Evolutionary conservation across 768 basidiomycete species (phyloP), one percentile per base, ranked within the genome.

Genomic region (Trametes cubensis): DNA sequence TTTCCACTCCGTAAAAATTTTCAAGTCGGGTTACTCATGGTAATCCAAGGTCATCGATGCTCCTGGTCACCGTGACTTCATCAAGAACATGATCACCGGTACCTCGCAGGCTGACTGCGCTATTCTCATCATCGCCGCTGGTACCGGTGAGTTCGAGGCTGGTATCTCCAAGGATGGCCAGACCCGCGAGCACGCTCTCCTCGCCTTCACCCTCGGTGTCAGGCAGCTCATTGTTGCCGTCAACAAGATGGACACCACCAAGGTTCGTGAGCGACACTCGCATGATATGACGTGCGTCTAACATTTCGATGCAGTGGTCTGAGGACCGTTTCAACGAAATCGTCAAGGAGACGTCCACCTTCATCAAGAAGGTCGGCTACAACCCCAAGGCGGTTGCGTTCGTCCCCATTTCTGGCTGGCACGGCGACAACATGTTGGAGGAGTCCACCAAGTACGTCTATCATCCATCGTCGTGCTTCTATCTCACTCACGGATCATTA

Each of bases 11-110:
- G 58, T 5, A 18, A 11, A 48, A 28, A 38, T 49, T 11, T 18
- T 15, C 8, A 7, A 25, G 7, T 26, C 26, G 2, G 2, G n/a
- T 47, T 18, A 10, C 21, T 47, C 25, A 44, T 3, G 0, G 17
- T 5, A 13, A 30, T 61, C 60, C 28, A 63, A 92, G 94, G 94
- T 99, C 81, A 98, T 98, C 72, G 97, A 98, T 76, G 97, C 97
- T 77, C 97, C 97, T 50, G 96, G 96, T 76, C 95, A 97, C 79
- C 95, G 97, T 88, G 97, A 99, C 76, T 99, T 99, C 83, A 99
- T 99, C 87, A 99, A 99, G 84, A 99, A 97, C 93, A 97, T 95
- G 95, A 99, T 99, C 78, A 99, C 97, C 66, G 97, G 97, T 86
- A 99, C 97, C 72, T 99, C 97, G 73, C 97, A 99, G 88, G 95